phyloP scores from a whole-genome alignment of 2,329 filamentous ascomycete species.

The Piedraia hortae region DNA sequence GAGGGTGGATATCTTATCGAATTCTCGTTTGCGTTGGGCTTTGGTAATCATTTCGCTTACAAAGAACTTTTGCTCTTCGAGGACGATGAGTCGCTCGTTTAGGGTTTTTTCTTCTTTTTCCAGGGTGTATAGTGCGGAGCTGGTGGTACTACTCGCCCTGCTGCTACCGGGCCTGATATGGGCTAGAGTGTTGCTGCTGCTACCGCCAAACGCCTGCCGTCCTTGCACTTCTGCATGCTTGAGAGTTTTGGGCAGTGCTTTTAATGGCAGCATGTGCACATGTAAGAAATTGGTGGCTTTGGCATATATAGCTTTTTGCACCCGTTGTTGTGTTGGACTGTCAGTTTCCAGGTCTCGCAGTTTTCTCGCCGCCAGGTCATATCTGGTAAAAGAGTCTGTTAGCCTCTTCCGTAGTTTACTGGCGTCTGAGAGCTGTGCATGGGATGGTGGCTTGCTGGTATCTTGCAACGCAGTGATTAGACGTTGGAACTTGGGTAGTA shows the following conservation, averaged over 20 bases:
- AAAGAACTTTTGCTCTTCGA: constrained; percentile 79
- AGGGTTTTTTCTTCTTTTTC: constrained; percentile 66
- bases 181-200: constrained; percentile 4
- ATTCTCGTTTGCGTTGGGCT: constrained; percentile 47
- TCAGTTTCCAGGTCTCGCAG: constrained; percentile 39
- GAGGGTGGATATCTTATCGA: constrained; percentile 64
- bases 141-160: constrained; percentile 20
- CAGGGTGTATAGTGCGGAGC: constrained; percentile 28
- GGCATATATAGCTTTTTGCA: constrained; percentile 61
- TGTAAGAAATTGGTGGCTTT: constrained; percentile 65
- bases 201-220: constrained; percentile 7
- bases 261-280: constrained; percentile 71
- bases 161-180: constrained; percentile 17
- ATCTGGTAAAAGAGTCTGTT: constrained; percentile 71
- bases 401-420: constrained; percentile 71
- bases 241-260: constrained; percentile 24
- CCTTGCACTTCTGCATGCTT: constrained; percentile 26
- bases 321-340: constrained; percentile 39
- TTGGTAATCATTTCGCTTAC: constrained; percentile 62
- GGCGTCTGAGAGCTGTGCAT: constrained; percentile 54
- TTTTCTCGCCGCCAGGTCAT: constrained; percentile 52
- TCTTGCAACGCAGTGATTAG: constrained; percentile 47
- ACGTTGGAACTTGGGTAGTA: constrained; percentile 65
- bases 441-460: constrained; percentile 34
- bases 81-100: constrained; percentile 50